Evolutionary conservation across 2,329 filamentous ascomycete genomes (phyloP).

Genomic region (Pseudogymnoascus sp.): DNA sequence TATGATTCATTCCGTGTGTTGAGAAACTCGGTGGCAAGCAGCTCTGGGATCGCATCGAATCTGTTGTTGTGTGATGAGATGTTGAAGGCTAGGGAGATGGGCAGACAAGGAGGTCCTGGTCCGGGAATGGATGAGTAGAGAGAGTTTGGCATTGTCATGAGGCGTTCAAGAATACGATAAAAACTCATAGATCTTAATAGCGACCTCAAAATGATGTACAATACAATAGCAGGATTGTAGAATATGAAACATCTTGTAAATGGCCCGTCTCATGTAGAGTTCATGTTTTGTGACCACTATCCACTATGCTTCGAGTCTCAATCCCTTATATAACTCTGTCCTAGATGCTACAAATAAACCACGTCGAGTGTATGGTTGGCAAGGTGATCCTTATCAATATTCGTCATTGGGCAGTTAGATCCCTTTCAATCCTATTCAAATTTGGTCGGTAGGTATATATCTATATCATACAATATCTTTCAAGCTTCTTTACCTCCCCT

Average conservation of each 20-base stretch:
- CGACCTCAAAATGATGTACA: constrained; percentile 7
- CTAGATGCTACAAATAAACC: neutral
- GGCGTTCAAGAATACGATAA: constrained; percentile 8
- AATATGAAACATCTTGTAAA: constrained; percentile 6
- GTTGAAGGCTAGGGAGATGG: constrained; percentile 96
- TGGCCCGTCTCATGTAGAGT: neutral
- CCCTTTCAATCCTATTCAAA: neutral
- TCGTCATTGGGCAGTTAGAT: neutral
- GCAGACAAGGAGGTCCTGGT: constrained; percentile 51
- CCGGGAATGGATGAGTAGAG: constrained; percentile 51
- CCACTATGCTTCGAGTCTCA: neutral
- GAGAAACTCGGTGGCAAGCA: constrained; percentile 87
- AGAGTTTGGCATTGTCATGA: constrained; percentile 5
- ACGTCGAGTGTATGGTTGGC: neutral
- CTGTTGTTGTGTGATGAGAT: constrained; percentile 92
- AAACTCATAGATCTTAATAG: constrained; percentile 8
- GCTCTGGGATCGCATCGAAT: constrained; percentile 91
- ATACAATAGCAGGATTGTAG: constrained; percentile 8
- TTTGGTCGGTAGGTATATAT: neutral
- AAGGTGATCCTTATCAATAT: neutral
- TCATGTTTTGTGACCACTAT: neutral
- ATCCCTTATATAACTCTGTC: neutral
- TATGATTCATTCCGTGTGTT: constrained; percentile 95
- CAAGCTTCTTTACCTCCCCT: constrained; percentile 37
- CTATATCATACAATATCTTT: neutral